Conservation (phyloP, 768 basidiomycete species). For the Leccinum ochraceum region DNA sequence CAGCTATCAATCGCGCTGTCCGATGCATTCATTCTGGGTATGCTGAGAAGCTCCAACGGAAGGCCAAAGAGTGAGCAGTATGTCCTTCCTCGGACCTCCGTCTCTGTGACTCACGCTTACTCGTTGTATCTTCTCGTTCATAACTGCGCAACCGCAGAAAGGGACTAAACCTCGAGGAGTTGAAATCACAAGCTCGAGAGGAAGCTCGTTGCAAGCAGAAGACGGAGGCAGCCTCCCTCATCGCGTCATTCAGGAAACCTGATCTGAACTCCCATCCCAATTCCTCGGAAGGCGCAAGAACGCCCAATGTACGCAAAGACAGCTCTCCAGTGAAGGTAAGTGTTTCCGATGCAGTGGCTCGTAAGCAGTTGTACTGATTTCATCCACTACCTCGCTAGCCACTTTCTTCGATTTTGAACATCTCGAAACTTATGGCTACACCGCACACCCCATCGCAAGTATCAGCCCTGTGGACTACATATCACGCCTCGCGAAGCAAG, state of each 20-base stretch:
- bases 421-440: conserved; percentile 62
- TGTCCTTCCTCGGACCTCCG: conserved; percentile 3
- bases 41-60: conserved; percentile 63
- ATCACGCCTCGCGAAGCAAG: conserved; percentile 78
- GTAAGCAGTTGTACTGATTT: neutral
- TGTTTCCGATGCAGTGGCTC: conserved; percentile 2
- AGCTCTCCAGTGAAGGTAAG: conserved; percentile 67
- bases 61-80: conserved; percentile 61
- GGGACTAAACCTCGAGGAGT: conserved; percentile 42
- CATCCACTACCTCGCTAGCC: conserved; percentile 51
- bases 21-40: conserved; percentile 42
- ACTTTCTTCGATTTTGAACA: conserved; percentile 76
- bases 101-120: conserved; percentile 12
- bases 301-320: conserved; percentile 48
- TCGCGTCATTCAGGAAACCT: conserved; percentile 18
- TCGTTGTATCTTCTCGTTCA: conserved; percentile 5
- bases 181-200: conserved; percentile 33
- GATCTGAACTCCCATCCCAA: conserved; percentile 11
- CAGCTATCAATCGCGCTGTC: neutral
- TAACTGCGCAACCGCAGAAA: conserved; percentile 35
- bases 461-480: conserved; percentile 83
- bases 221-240: conserved; percentile 16
- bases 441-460: conserved; percentile 76
- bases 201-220: conserved; percentile 36
- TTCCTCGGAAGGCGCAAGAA: conserved; percentile 7